Evolutionary conservation across 1,139 yeast species (phyloP), one percentile per base, ranked within the genome.

Genomic region (Yamadazyma epiphylla): DNA sequence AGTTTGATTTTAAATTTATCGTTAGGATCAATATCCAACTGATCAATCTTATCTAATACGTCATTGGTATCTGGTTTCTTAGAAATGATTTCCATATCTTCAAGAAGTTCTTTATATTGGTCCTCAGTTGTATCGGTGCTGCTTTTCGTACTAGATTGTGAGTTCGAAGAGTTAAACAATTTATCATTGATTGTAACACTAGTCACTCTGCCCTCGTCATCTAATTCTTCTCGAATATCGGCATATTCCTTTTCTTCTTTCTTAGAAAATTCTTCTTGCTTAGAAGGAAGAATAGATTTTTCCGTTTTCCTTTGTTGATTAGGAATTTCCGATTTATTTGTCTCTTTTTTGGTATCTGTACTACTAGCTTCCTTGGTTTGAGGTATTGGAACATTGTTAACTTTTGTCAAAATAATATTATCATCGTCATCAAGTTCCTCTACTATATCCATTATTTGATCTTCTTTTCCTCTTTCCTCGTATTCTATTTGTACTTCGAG

Each of bases 371-470:
- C 27, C 9, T 16, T n/a, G 21, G 9, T 21, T 7, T 15, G 27
- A 9, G n/a, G 12, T 21, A 9, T 12, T 11, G 26, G 23, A 21
- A 11, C 15, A 20, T 40, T 31, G 26, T 43, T 43, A 4, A 43
- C 25, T 9, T 36, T 34, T 2, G 32, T 38, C 5, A 25, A 20
- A 0, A 82, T 49, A 1, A 88, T 68, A 39, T 83, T 77, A 0
- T 79, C 96, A 6, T 83, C 79, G 1, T 84, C 95, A 52, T 88
- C 96, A 25, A 89, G 56, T 33, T 83, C 88, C 49, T 89, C 96
- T 30, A 80, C 70, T 14, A 88, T 88, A 35, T 88, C 96, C 80
- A 88, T 78, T 30, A 56, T 61, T 53, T 43, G 48, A 8, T 38
- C 46, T n/a, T 35, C 39, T 13, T 45, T 33, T 5, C 36, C 36